Base-by-base conservation (phyloP, 108 stramenopile species). In the Cyclotella kingstonii region DNA sequence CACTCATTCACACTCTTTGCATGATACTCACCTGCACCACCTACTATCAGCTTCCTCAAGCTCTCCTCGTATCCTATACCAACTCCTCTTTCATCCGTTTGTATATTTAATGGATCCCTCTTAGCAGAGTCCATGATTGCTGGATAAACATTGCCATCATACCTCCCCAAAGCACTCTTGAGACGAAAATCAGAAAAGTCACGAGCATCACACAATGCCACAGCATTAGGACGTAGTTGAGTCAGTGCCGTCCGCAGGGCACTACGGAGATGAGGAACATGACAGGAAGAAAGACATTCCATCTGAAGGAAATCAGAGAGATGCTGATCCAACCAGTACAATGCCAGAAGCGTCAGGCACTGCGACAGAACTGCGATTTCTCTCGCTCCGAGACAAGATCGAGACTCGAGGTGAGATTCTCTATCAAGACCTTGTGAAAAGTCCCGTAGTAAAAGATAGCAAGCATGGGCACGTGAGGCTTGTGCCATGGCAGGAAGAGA, bases 131-230 rank as follows among this genome's bases (percentile, higher is more conserved):
- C 70, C 73, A 93, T 78, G 23, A 96, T 85, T n/a, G 84, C 84
- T 5, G 87, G 86, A 54, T 96, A 96, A 1, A 96, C 90, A 78
- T 94, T 62, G 0, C 96, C 96, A 62, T 96, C 96, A 43, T 68
- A 87, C 11, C 86, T 82, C 12, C 93, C 96, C 18, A 96, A 60
- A 1, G 88, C 90, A 54, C 86, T 83, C 72, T 91, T 91, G 23
- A 96, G 76, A 18, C 85, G 76, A 58, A 91, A 93, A 60, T 96
- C 96, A 19, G 85, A 80, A 68, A 92, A 81, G 61, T 94, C 92
- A 30, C 83, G 79, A 5, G 96, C 87, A 72, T 96, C 96, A 27
- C 90, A 92, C 47, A 96, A 70, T 6, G 84, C 83, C 41, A 96
- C 91, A 7, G 96, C 93, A 59, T 89, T 83, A 27, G 80, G 85